Evolutionary conservation across 768 basidiomycete species (phyloP).

Genomic region (Sistotremastrum niveocremeum): DNA sequence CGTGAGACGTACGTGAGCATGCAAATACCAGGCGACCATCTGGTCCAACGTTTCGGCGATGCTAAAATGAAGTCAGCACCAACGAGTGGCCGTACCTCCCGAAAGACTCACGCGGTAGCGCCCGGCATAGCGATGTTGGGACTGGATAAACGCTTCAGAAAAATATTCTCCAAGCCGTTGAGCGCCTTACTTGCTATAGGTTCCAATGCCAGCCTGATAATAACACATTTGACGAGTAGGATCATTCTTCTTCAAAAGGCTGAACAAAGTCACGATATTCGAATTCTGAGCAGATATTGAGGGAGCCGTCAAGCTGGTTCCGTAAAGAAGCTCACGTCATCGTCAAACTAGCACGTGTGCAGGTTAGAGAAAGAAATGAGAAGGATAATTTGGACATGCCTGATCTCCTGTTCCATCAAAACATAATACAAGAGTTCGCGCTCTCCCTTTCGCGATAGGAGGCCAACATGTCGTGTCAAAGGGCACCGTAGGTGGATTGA

Average conservation of each 20-base stretch:
- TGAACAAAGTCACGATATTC: not conserved
- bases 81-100: not conserved
- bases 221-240: not conserved
- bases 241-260: not conserved
- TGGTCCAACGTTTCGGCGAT: slow-evolving; percentile 22
- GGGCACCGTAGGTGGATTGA: too few species aligned
- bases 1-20: slow-evolving; percentile 28
- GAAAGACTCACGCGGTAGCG: slow-evolving; percentile 4
- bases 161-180: slow-evolving; percentile 18
- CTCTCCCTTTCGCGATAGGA: too few species aligned
- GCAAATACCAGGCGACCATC: slow-evolving; percentile 34
- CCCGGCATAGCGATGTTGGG: not conserved
- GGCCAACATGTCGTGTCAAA: too few species aligned
- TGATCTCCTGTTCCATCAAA: slow-evolving; percentile 15
- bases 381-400: not conserved
- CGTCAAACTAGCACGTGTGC: slow-evolving; percentile 25
- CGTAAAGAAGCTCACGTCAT: slow-evolving; percentile 1
- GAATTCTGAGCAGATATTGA: slow-evolving; percentile 18
- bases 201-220: slow-evolving; percentile 38
- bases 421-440: slow-evolving; percentile 11
- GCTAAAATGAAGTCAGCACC: not conserved
- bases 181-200: slow-evolving; percentile 32
- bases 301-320: not conserved
- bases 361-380: not conserved
- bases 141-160: not conserved